Evolutionary conservation across 805 yeast genomes (phyloP).

Genomic region (Yamadazyma laniorum): DNA sequence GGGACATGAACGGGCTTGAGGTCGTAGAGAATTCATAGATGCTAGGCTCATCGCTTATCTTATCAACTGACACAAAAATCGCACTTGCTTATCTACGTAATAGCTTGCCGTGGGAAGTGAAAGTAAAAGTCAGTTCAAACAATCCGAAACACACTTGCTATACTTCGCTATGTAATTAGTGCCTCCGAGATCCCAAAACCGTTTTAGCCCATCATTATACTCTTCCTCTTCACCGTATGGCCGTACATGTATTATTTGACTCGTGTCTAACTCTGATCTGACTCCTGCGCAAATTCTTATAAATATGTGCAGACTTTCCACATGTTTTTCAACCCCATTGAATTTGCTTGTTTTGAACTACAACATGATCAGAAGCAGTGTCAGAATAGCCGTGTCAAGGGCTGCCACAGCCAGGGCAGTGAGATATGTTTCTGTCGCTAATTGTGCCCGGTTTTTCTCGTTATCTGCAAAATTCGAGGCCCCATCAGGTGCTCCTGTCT

Average conservation of each 20-base stretch:
- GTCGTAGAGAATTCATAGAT: too few relatives aligned
- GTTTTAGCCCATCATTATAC: too few relatives aligned
- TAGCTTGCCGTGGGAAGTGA: too few relatives aligned
- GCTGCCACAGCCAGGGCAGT: background rate
- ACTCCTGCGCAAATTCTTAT: background rate
- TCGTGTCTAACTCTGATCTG: slow-evolving; percentile 5
- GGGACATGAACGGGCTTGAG: too few relatives aligned
- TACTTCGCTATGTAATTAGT: too few relatives aligned
- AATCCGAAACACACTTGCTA: too few relatives aligned
- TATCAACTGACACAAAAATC: background rate
- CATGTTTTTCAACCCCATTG: background rate
- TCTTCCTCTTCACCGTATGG: too few relatives aligned
- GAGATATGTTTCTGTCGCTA: background rate
- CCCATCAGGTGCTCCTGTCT: background rate
- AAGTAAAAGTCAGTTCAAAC: too few relatives aligned
- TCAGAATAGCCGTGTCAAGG: background rate
- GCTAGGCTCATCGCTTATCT: background rate
- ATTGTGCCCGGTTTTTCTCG: background rate
- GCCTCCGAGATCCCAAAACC: too few relatives aligned
- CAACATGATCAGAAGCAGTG: background rate
- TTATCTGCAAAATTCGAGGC: background rate
- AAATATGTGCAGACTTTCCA: background rate
- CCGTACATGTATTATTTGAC: slow-evolving; percentile 3
- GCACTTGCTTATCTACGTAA: too few relatives aligned
- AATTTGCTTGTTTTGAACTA: background rate